phyloP scores from a whole-genome alignment of 805 yeast genomes.

The Suhomyces canberraensis region DNA sequence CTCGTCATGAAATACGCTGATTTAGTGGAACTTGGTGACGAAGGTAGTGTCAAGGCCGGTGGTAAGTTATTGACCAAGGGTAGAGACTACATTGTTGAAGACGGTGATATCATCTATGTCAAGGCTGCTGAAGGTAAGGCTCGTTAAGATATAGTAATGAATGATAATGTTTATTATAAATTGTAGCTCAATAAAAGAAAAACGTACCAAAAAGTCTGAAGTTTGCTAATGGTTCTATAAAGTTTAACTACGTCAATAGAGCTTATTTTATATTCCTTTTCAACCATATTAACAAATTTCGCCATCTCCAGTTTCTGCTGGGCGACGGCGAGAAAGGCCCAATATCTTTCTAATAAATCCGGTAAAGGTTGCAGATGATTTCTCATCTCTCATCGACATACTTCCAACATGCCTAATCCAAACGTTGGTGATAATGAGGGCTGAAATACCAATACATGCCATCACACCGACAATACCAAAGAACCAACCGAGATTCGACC shows the following conservation, averaged over 20 bases:
- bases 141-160: slow-evolving; percentile 27
- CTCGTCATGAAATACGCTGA: slow-evolving; percentile 86
- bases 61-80: slow-evolving; percentile 93
- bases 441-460: slow-evolving; percentile 21
- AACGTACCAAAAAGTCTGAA: too few species aligned
- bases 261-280: too few species aligned
- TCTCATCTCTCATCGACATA: too few species aligned
- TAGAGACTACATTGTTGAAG: slow-evolving; percentile 91
- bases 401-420: slow-evolving; percentile 18
- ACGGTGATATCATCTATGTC: slow-evolving; percentile 88
- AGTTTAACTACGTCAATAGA: too few species aligned
- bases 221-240: too few species aligned
- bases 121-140: slow-evolving; percentile 93
- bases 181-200: too few species aligned
- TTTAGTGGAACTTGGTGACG: slow-evolving; percentile 70
- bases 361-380: too few species aligned
- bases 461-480: slow-evolving; percentile 22
- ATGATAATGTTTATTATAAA: too few species aligned
- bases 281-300: too few species aligned
- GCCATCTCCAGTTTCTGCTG: too few species aligned
- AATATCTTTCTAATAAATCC: too few species aligned
- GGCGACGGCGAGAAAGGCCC: too few species aligned
- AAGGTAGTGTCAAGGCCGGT: slow-evolving; percentile 73
- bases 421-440: slow-evolving; percentile 20
- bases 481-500: slow-evolving; percentile 13